Evolutionary conservation across 2,329 filamentous ascomycete genomes (phyloP), one percentile per base, ranked within the genome.

Genomic region (Phaeomoniella chlamydospora): DNA sequence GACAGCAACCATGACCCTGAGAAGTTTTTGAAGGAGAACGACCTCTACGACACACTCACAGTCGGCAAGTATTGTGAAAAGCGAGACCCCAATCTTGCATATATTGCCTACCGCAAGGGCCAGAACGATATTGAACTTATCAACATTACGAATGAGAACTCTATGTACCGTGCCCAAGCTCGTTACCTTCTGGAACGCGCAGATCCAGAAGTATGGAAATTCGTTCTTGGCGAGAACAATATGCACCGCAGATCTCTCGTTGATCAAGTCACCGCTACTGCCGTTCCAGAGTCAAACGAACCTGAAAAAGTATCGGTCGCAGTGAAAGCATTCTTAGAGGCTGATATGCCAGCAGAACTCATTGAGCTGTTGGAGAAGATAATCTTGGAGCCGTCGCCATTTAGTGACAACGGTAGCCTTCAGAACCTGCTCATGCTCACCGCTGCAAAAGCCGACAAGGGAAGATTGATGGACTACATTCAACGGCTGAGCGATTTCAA

Each of bases 31-130:
- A 93, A 90, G 65, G 85, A 94, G 63, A 98, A 98, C 54, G 85
- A 94, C 51, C 76, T 90, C 56, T 98, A 98, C 48, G 90, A 98
- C 53, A 85, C 90, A 3, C 67, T 96, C 29, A 74, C 70, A 15
- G 84, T 98, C 37, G 90, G 90, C 57, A 94, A 94, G 63, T 98
- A 98, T 68, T 98, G 88, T 56, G 88, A 94, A 68, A 96, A 96
- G 73, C 81, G 90, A 19, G 90, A 98, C 51, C 90, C 90, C 43
- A 94, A 94, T 56, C 68, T 98, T 37, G 88, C 85, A 3, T 94
- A 82, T 61, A 94, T 96, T 54, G 83, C 86, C 42, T 98, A 94
- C 59, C 74, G 78, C 49, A 98, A 98, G 68, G 90, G 90, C 14
- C 84, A 94, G 61, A 98, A 98, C 46, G 90, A 98, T 52, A 64